Evolutionary conservation across 2,329 filamentous ascomycete genomes (phyloP), one percentile per base, ranked within the genome.

Genomic region (Ophiosphaerella herpotricha): DNA sequence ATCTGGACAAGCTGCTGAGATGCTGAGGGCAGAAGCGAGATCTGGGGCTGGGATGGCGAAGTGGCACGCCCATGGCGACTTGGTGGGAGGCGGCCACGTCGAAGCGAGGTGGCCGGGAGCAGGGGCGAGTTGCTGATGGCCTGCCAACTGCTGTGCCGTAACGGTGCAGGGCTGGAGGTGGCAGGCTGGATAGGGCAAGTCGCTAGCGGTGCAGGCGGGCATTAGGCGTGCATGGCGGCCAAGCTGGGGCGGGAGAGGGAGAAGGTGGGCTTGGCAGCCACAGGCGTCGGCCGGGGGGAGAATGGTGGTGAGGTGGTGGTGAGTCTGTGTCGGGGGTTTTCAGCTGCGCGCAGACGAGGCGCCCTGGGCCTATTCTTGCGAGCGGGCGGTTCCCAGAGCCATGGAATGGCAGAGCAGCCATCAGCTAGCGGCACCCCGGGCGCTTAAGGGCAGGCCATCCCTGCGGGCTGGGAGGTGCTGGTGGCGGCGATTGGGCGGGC

Each of bases 81-180:
- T 59, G 66, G 54, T 58, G 54, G 52, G 50, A 56, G 58, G 18
- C 52, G 57, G 64, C 66, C 66, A 69, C 64, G 64, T 68, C 60
- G 56, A 56, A 49, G 48, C 18, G 39, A 43, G 39, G 18, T 39
- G 45, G 43, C 24, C 29, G 38, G 37, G 36, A 46, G 50, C 42
- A 48, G 50, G 45, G 46, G 45, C 41, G 38, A 42, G n/a, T 36
- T 47, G 18, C 18, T 21, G 46, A 44, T 43, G 53, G 40, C 54
- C 26, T 51, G 34, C 35, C 38, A 41, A 13, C 57, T 49, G 54
- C 57, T 49, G 54, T 52, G 60, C 61, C 64, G 60, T 55, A 60
- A 56, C 44, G 42, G 38, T 64, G 60, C 57, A 60, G 54, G 40
- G 35, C 24, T 26, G 43, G 52, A 62, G 48, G 33, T 60, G 55